Conservation (phyloP, 192 early-diverging fungal species). For the Coemansia sp. region DNA sequence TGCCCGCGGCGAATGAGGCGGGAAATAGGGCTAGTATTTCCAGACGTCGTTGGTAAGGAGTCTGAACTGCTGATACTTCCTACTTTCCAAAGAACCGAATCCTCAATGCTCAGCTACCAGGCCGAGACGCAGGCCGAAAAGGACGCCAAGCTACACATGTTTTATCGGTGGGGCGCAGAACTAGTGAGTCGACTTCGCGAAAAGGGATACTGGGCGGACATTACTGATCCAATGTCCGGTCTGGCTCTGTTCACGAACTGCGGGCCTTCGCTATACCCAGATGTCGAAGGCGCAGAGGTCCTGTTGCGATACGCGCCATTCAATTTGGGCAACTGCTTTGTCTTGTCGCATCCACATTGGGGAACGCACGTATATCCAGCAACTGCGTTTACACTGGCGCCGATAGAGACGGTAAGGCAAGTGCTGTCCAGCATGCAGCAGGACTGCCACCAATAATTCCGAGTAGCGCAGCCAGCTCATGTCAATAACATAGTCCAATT, state of each 20-base stretch:
- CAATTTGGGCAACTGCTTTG: conserved; percentile 81
- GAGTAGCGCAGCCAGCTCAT: not conserved
- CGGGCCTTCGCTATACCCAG: conserved; percentile 83
- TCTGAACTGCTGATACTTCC: conserved; percentile 74
- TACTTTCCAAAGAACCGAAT: conserved; percentile 72
- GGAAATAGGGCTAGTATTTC: conserved; percentile 77
- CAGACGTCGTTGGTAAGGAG: conserved; percentile 54
- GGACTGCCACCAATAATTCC: conserved; percentile 4
- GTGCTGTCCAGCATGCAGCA: conserved; percentile 29
- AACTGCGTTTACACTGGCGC: conserved; percentile 83
- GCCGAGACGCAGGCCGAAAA: conserved; percentile 75
- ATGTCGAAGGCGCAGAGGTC: conserved; percentile 79
- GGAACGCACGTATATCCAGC: conserved; percentile 88
- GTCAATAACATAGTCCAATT: not conserved
- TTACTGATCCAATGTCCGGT: conserved; percentile 91
- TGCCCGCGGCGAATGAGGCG: conserved; percentile 61
- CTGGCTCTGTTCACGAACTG: conserved; percentile 64
- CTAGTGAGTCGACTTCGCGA: conserved; percentile 60
- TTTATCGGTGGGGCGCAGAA: conserved; percentile 70
- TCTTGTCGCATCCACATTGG: conserved; percentile 88
- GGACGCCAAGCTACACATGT: conserved; percentile 82
- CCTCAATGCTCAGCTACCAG: conserved; percentile 79
- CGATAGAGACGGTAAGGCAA: conserved; percentile 54
- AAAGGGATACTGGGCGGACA: conserved; percentile 82
- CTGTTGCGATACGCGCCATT: conserved; percentile 78